These are phyloP conservation scores for Phytophthora ramorum DNA, from an alignment of 352 stramenopile genomes.

Conservation along the genomic window DNA sequence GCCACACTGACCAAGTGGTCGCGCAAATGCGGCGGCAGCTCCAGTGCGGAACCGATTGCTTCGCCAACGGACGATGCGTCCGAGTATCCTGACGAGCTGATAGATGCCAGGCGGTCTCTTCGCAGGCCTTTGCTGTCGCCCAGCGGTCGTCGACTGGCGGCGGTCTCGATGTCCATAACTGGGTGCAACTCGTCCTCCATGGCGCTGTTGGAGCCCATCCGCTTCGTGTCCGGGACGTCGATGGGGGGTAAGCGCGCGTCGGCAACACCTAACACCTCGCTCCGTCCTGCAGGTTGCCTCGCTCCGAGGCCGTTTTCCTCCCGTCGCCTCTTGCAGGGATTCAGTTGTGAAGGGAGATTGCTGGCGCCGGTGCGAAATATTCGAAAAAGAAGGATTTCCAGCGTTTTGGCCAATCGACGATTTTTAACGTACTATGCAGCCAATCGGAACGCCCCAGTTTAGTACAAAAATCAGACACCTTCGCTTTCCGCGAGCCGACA, in stretches of 20 bases:
- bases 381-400: conserved; percentile 37
- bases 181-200: conserved; percentile 60
- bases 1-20: conserved; percentile 64
- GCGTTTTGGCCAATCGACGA: conserved; percentile 23
- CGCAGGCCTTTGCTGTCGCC: conserved; percentile 41
- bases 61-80: conserved; percentile 45
- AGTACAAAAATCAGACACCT: conserved; percentile 27
- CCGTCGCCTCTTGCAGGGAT: conserved; percentile 25
- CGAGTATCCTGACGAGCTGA: conserved; percentile 51
- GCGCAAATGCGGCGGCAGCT: conserved; percentile 64
- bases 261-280: neutral
- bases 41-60: conserved; percentile 37
- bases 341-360: conserved; percentile 36
- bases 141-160: conserved; percentile 35
- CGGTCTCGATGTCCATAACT: conserved; percentile 48
- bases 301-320: conserved; percentile 11
- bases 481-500: conserved; percentile 13
- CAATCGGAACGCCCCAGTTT: conserved; percentile 13
- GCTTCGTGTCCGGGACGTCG: neutral
- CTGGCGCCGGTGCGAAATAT: conserved; percentile 25
- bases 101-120: conserved; percentile 43
- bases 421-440: conserved; percentile 17
- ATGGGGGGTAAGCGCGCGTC: too few species aligned
- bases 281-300: conserved; percentile 13
- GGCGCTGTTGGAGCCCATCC: conserved; percentile 52